A percentile compares a stretch with the other conserved stretches of the same genome.
Conservation (phyloP, 192 early-diverging fungal species). For the Coemansia sp. region DNA sequence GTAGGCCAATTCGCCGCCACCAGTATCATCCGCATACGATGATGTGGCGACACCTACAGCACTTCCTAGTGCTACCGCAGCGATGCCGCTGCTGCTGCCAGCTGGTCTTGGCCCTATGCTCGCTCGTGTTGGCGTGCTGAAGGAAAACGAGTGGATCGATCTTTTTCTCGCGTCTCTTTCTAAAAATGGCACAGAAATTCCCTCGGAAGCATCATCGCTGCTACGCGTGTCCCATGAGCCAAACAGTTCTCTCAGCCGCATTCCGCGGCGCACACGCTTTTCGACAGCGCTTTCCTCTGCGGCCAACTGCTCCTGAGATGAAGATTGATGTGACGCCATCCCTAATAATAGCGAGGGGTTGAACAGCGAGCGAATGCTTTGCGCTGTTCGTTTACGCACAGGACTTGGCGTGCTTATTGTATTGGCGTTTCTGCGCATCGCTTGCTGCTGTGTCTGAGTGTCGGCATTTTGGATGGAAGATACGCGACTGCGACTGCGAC, state of each 20-base stretch:
- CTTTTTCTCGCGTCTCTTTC: constrained; percentile 11
- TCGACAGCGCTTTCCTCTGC: constrained; percentile 25
- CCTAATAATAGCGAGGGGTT: constrained; percentile 13
- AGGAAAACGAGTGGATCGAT: constrained; percentile 41
- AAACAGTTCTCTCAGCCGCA: constrained; percentile 44
- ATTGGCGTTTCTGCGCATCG: constrained; percentile 11
- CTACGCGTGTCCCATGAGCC: constrained; percentile 28
- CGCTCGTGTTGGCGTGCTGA: constrained; percentile 38
- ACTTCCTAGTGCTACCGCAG: constrained; percentile 2
- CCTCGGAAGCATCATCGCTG: background rate
- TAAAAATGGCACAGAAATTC: background rate
- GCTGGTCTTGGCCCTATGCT: constrained; percentile 14
- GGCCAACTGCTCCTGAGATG: background rate
- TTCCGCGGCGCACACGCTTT: constrained; percentile 37
- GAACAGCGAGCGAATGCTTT: constrained; percentile 45
- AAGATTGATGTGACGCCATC: constrained; percentile 1
- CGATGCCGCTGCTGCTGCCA: too few relatives aligned
- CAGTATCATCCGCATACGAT: constrained; percentile 7
- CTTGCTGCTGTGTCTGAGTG: constrained; percentile 4
- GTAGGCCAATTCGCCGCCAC: constrained; percentile 24
- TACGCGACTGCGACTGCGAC: background rate
- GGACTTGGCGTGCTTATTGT: constrained; percentile 15
- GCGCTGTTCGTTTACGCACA: constrained; percentile 11
- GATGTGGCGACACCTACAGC: background rate
- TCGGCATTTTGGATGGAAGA: constrained; percentile 1